These are phyloP conservation scores for Hanseniaspora clermontiae DNA, from an alignment of 805 yeast species.

Conservation along the genomic window DNA sequence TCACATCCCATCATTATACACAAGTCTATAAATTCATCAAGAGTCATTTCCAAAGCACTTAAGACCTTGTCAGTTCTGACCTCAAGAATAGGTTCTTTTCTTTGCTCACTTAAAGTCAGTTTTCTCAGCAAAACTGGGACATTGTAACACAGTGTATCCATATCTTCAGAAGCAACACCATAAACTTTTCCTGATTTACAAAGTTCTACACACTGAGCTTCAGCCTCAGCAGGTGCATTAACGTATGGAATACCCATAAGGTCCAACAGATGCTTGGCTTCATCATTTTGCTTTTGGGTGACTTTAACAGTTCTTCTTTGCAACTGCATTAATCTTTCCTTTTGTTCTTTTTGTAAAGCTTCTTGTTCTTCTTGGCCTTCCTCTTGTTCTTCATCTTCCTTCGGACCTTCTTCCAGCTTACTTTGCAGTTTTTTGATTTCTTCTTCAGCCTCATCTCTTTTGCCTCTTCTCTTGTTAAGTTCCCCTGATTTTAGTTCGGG, in stretches of 20 bases:
- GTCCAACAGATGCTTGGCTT: constrained; percentile 66
- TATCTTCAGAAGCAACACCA: constrained; percentile 97
- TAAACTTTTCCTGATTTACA: constrained; percentile 84
- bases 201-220: constrained; percentile 91
- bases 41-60: constrained; percentile 63
- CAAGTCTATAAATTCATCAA: constrained; percentile 69
- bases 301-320: constrained; percentile 86
- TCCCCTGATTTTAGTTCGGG: constrained; percentile 91
- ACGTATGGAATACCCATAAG: constrained; percentile 94
- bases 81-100: constrained; percentile 85
- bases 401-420: constrained; percentile 44
- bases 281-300: constrained; percentile 82
- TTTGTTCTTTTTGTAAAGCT: constrained; percentile 2
- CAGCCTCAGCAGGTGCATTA: constrained; percentile 96
- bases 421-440: constrained; percentile 47
- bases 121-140: constrained; percentile 78
- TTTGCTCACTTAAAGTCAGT: constrained; percentile 84
- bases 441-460: constrained; percentile 74
- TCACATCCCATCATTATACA: constrained; percentile 94
- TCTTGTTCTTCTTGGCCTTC: constrained; percentile 5
- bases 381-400: constrained; percentile 33
- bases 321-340: constrained; percentile 47
- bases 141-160: constrained; percentile 91
- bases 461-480: constrained; percentile 66
- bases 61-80: constrained; percentile 54